Evolutionary conservation across 495 filamentous ascomycete genomes (phyloP), one percentile per base, ranked within the genome.

Genomic region (Aspergillus heteromorphus): DNA sequence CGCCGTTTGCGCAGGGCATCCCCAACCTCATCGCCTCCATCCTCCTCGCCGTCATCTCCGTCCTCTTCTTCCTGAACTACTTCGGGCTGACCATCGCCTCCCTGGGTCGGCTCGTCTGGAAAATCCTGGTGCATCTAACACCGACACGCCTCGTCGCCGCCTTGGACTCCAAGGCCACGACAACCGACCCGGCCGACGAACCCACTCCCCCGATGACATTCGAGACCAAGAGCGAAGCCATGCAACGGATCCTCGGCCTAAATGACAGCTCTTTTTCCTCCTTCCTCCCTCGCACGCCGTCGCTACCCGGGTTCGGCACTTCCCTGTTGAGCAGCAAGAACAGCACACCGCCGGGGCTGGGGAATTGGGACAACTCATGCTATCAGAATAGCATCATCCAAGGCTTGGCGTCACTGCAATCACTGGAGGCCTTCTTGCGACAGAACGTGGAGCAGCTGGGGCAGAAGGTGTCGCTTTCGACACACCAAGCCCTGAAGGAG

Each of bases 371-470:
- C 68, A 96, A 96, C 63, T 95, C 90, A 1, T 99, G 95, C 69
- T 99, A 93, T 65, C 92, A 97, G 73, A 99, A 99, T 65, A 96
- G 92, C 56, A 87, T 97, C 17, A 83, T 97, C 19, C 87, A 97
- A 66, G 86, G 87, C 11, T 76, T 97, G 34, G 86, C 92, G 5
- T 88, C 91, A 6, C 79, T 97, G 41, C 73, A 78, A 18, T 75
- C 83, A 4, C 72, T 96, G 14, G 73, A 75, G 6, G 58, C 57
- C 6, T 86, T 79, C 47, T 62, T 87, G 27, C 60, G 63, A 1
- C 51, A 45, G 53, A 73, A 83, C 64, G 67, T 87, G 8, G 66
- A 75, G 8, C 53, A 54, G 10, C 51, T 71, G n/a, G 65, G 65
- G 25, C 68, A 61, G 19, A 73, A 74, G 49, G 61, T 59, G 6